Conservation (phyloP, 257 asterid genomes). For the Lantana camara region DNA sequence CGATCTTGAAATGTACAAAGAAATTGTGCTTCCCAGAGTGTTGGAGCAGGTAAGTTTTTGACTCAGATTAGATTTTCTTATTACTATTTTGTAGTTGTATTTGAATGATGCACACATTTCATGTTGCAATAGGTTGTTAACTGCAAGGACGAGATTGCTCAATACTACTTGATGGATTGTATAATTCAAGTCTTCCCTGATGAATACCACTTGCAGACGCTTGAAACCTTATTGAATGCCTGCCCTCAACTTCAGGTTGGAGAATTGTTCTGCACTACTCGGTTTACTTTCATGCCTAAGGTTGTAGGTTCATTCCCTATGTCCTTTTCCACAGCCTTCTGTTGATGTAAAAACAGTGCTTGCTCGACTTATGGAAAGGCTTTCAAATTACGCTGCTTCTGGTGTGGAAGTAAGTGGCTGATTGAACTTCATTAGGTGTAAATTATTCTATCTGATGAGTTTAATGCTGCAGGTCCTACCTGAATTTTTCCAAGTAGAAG, state of each 20-base stretch:
- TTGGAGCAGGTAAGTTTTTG: conserved; percentile 79
- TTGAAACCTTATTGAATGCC: conserved; percentile 89
- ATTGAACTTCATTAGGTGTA: conserved; percentile 24
- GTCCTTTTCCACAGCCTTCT: conserved; percentile 62
- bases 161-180: conserved; percentile 97
- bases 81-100: conserved; percentile 13
- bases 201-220: conserved; percentile 97
- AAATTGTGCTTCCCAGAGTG: conserved; percentile 89
- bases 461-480: conserved; percentile 81
- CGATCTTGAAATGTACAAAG: conserved; percentile 96
- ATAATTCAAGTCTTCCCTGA: conserved; percentile 98
- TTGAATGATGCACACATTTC: conserved; percentile 25
- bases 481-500: conserved; percentile 97
- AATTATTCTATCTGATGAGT: conserved; percentile 38
- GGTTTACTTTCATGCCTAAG: conserved; percentile 8
- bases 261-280: conserved; percentile 24
- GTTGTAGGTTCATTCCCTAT: conserved; percentile 22
- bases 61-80: conserved; percentile 20
- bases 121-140: conserved; percentile 74
- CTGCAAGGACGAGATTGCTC: conserved; percentile 98
- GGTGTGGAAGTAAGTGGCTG: conserved; percentile 75
- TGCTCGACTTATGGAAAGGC: conserved; percentile 96
- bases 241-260: conserved; percentile 99
- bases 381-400: conserved; percentile 95
- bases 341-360: conserved; percentile 97